Evolutionary conservation across 805 yeast species (phyloP).

Genomic region (Kuraishia molischiana): DNA sequence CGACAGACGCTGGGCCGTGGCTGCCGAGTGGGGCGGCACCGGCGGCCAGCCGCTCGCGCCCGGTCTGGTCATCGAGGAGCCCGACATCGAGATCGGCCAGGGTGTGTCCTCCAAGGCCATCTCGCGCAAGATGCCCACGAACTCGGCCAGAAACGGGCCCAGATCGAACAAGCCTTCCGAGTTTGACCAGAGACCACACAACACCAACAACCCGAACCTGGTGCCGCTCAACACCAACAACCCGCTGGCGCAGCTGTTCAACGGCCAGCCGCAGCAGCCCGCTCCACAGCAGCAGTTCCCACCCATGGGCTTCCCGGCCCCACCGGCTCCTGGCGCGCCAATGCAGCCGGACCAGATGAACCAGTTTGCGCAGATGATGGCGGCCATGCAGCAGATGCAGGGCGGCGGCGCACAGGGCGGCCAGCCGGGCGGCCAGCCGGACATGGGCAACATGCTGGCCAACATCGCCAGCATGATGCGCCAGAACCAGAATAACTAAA

Average conservation of each 20-base stretch:
- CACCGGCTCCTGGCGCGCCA: conserved; percentile 6
- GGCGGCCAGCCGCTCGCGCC: conserved; percentile 75
- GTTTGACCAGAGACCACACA: background rate
- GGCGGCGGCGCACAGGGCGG: conserved; percentile 10
- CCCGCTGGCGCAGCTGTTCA: conserved; percentile 10
- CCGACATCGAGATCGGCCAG: conserved; percentile 93
- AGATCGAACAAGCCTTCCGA: conserved; percentile 38
- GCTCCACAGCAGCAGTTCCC: conserved; percentile 1
- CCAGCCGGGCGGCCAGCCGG: conserved; percentile 12
- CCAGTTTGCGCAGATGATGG: conserved; percentile 21
- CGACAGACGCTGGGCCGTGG: conserved; percentile 79
- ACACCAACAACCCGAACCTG: conserved; percentile 4
- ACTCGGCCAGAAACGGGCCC: conserved; percentile 78
- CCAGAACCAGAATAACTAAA: conserved; percentile 13
- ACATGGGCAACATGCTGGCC: conserved; percentile 25
- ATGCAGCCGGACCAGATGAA: conserved; percentile 2
- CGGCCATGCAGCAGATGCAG: conserved; percentile 18
- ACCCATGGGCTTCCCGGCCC: conserved; percentile 2
- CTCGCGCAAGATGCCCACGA: conserved; percentile 87
- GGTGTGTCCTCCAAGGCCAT: conserved; percentile 91
- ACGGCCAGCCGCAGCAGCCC: conserved; percentile 2
- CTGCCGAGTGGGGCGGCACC: conserved; percentile 96
- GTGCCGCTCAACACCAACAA: conserved; percentile 7
- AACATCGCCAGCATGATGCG: conserved; percentile 25
- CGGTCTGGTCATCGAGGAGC: conserved; percentile 88